Evolutionary conservation across 202 grass and related monocot genomes (phyloP).

Genomic region (Eragrostis tef): DNA sequence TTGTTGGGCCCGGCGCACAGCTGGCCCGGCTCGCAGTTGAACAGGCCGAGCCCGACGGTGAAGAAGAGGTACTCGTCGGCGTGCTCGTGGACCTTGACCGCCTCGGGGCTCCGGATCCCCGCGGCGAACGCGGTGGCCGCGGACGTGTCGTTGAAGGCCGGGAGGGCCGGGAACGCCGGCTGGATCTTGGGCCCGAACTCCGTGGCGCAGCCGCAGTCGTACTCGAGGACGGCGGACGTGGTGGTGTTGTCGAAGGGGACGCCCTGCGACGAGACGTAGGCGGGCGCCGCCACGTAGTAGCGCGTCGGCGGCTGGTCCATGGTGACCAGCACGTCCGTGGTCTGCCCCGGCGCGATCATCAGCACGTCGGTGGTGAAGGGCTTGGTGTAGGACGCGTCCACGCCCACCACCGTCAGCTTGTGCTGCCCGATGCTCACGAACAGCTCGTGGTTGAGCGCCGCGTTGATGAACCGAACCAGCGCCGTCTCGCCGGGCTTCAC

Average conservation of each 20-base stretch:
- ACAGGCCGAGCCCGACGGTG: constrained; percentile 69
- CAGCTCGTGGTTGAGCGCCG: constrained; percentile 76
- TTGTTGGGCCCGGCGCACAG: constrained; percentile 66
- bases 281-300: constrained; percentile 71
- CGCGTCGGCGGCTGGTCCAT: constrained; percentile 70
- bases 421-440: constrained; percentile 72
- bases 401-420: constrained; percentile 71
- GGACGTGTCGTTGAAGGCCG: constrained; percentile 70
- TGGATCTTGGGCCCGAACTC: constrained; percentile 43
- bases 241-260: constrained; percentile 76
- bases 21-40: constrained; percentile 56
- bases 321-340: constrained; percentile 75
- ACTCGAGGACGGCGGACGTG: constrained; percentile 74
- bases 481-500: constrained; percentile 73
- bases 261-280: constrained; percentile 53
- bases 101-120: constrained; percentile 55
- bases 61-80: constrained; percentile 75
- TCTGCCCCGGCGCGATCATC: constrained; percentile 75
- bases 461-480: constrained; percentile 78
- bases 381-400: constrained; percentile 72
- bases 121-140: constrained; percentile 63
- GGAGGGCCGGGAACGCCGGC: constrained; percentile 65
- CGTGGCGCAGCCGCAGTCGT: constrained; percentile 67
- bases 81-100: constrained; percentile 57
- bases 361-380: constrained; percentile 71